A percentile compares a stretch with the other conserved stretches of the same genome.
Evolutionary conservation across 257 asterid species (phyloP).

Genomic region (Capsicum chinense): DNA sequence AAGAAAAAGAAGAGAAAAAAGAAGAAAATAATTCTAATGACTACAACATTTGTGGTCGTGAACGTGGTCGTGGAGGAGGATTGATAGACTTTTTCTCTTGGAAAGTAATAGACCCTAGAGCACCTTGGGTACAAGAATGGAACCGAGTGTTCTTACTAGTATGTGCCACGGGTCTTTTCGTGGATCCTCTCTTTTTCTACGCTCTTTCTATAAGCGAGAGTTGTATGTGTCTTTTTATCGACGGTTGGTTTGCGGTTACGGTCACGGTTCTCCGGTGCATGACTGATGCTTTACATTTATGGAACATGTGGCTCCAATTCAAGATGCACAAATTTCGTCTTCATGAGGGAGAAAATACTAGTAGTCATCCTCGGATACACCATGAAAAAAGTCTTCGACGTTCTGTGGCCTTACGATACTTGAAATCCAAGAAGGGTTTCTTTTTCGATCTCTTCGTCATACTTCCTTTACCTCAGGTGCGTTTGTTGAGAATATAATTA

Average conservation of each 20-base stretch:
- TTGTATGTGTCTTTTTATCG: constrained; percentile 83
- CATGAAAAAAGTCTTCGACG: constrained; percentile 32
- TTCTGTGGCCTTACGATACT: constrained; percentile 49
- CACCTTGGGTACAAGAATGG: constrained; percentile 87
- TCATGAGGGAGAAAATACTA: background rate
- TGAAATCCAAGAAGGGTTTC: constrained; percentile 66
- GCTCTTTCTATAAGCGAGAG: constrained; percentile 76
- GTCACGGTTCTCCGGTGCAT: constrained; percentile 87
- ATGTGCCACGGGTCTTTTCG: constrained; percentile 71
- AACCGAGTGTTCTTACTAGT: constrained; percentile 78
- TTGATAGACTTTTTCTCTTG: constrained; percentile 48
- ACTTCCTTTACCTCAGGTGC: constrained; percentile 91
- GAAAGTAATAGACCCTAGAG: constrained; percentile 58
- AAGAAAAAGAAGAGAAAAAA: constrained; percentile 33
- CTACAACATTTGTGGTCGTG: constrained; percentile 27
- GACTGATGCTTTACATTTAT: constrained; percentile 79
- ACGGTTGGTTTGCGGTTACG: constrained; percentile 87
- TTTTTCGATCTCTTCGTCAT: constrained; percentile 82
- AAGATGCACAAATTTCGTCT: constrained; percentile 48
- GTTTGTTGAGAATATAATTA: background rate
- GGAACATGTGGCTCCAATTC: constrained; percentile 90
- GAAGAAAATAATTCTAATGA: constrained; percentile 28
- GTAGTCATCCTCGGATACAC: background rate
- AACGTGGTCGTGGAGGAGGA: constrained; percentile 9
- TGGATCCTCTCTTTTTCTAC: constrained; percentile 88